Evolutionary conservation across 495 filamentous ascomycete species (phyloP).

Genomic region (Talaromyces liani): DNA sequence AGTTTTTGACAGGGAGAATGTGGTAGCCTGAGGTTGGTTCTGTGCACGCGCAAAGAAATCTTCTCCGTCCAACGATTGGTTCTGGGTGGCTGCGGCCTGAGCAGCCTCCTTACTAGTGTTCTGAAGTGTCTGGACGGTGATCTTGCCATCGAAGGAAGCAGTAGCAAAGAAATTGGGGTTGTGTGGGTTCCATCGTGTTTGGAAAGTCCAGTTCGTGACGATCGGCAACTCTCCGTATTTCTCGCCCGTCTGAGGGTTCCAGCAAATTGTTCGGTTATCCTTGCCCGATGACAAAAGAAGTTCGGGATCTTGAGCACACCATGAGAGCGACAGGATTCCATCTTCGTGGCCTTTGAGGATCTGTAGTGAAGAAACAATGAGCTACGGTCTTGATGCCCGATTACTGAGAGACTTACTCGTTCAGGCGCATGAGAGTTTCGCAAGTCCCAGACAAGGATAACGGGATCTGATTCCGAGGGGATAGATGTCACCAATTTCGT

Average conservation of each 20-base stretch:
- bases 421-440: constrained; percentile 95
- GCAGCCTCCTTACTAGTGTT: constrained; percentile 58
- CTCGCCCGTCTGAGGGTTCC: constrained; percentile 90
- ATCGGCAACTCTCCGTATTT: constrained; percentile 88
- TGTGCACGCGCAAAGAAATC: constrained; percentile 96
- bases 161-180: constrained; percentile 89
- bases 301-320: constrained; percentile 89
- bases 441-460: constrained; percentile 90
- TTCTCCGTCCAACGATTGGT: constrained; percentile 74
- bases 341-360: constrained; percentile 83
- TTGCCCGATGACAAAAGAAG: constrained; percentile 91
- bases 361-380: constrained; percentile 18
- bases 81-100: constrained; percentile 47
- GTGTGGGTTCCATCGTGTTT: constrained; percentile 87
- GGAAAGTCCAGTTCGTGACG: constrained; percentile 98
- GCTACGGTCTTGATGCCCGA: background rate
- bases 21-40: constrained; percentile 78
- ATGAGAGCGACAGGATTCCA: constrained; percentile 88
- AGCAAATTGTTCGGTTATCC: constrained; percentile 91
- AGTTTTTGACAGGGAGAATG: constrained; percentile 77
- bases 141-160: constrained; percentile 94
- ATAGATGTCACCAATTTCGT: constrained; percentile 91
- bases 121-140: constrained; percentile 85
- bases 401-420: constrained; percentile 35
- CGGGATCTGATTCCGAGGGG: constrained; percentile 81